phyloP scores from a whole-genome alignment of 768 basidiomycete genomes.

The Leccinum subtestaceum region DNA sequence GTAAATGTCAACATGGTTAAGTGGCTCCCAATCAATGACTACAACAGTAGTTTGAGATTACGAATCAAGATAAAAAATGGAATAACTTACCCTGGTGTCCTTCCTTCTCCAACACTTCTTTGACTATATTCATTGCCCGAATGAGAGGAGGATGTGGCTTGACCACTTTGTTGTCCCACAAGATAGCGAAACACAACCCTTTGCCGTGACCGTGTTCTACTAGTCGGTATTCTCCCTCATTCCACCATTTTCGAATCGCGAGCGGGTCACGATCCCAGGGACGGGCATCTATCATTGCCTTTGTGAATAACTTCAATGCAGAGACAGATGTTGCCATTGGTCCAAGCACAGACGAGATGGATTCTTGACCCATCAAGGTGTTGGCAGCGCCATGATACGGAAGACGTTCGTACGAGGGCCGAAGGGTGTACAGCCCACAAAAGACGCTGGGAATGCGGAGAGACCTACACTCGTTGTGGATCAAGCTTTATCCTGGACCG shows the following conservation, averaged over 20 bases:
- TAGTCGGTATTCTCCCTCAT: conserved; percentile 55
- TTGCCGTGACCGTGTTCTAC: conserved; percentile 56
- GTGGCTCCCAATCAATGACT: conserved; percentile 67
- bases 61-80: background rate
- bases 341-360: conserved; percentile 70
- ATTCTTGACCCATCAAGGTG: conserved; percentile 70
- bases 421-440: conserved; percentile 69
- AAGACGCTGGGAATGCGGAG: conserved; percentile 71
- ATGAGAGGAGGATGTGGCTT: conserved; percentile 64
- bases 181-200: conserved; percentile 53
- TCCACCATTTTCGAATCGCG: conserved; percentile 57
- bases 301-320: conserved; percentile 62
- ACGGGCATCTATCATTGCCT: conserved; percentile 31
- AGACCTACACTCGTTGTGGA: conserved; percentile 42
- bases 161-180: conserved; percentile 64
- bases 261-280: conserved; percentile 72
- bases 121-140: conserved; percentile 58
- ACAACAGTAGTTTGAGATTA: background rate
- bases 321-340: conserved; percentile 60
- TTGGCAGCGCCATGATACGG: conserved; percentile 70
- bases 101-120: conserved; percentile 55
- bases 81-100: conserved; percentile 59
- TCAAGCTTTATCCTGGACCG: background rate
- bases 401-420: conserved; percentile 67
- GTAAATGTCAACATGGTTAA: conserved; percentile 43